Conservation (phyloP, 2,329 filamentous ascomycete genomes). For the Ophiocordyceps camponoti-rufipedis region DNA sequence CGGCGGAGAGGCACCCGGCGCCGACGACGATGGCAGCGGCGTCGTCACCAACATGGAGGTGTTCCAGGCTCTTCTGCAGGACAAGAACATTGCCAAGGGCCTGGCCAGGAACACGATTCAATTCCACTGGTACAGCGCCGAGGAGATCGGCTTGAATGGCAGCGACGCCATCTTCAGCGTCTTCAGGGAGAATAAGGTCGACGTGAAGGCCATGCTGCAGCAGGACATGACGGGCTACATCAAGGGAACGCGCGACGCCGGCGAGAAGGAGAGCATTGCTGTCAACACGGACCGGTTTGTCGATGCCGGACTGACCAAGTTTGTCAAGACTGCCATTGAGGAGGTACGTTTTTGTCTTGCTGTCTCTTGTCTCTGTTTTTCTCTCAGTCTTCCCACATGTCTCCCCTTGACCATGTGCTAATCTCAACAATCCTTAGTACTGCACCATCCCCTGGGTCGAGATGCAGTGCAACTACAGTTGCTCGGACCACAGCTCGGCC, state of each 20-base stretch:
- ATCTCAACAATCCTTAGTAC: conserved; percentile 31
- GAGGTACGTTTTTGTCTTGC: conserved; percentile 12
- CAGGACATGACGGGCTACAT: conserved; percentile 95
- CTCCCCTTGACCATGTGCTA: too few relatives aligned
- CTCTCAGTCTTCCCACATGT: too few relatives aligned
- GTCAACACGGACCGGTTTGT: conserved; percentile 79
- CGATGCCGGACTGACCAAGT: conserved; percentile 61
- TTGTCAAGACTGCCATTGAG: conserved; percentile 78
- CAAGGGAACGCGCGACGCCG: conserved; percentile 64
- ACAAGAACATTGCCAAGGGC: conserved; percentile 50
- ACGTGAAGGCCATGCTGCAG: conserved; percentile 92
- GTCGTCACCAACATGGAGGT: conserved; percentile 92
- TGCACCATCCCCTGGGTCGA: conserved; percentile 75
- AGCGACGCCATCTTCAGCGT: conserved; percentile 76
- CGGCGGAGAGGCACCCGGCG: conserved; percentile 68
- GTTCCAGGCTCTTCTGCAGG: conserved; percentile 60
- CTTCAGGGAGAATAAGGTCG: conserved; percentile 54
- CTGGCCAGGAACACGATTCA: conserved; percentile 73
- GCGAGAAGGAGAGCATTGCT: conserved; percentile 68
- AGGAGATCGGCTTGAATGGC: conserved; percentile 74
- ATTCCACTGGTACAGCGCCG: conserved; percentile 91
- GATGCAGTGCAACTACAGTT: conserved; percentile 80
- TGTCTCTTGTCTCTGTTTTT: too few relatives aligned
- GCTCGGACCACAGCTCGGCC: conserved; percentile 57
- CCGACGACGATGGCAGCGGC: conserved; percentile 88